A percentile compares a stretch with the other conserved stretches of the same genome.
These are phyloP conservation scores for Vitis hybrid DNA, from an alignment of 177 flowering plant species.

Conservation along the genomic window DNA sequence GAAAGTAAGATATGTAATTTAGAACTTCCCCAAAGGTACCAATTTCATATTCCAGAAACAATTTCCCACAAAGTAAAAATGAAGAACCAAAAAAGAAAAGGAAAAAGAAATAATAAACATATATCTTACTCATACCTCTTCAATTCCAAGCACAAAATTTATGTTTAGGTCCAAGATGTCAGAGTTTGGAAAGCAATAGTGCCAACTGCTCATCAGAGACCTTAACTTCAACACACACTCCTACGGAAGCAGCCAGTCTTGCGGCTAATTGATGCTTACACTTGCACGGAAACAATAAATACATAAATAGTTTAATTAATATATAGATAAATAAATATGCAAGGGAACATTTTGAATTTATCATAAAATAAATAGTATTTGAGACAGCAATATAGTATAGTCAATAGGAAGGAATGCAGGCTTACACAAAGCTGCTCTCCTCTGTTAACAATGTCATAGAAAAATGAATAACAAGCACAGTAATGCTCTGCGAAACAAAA, in stretches of 20 bases:
- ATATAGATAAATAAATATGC: neutral
- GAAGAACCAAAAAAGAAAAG: neutral
- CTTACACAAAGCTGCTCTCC: constrained; percentile 93
- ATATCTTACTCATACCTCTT: constrained; percentile 14
- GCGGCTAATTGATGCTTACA: constrained; percentile 98
- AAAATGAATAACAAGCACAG: constrained; percentile 91
- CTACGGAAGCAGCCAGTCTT: constrained; percentile 70
- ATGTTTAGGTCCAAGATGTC: constrained; percentile 18
- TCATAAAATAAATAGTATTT: neutral
- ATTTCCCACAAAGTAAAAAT: neutral
- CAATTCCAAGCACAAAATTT: constrained; percentile 11
- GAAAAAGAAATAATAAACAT: neutral
- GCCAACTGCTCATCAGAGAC: constrained; percentile 90
- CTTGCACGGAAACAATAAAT: constrained; percentile 30
- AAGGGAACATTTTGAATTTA: neutral
- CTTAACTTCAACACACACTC: constrained; percentile 65
- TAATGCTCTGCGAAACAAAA: constrained; percentile 77
- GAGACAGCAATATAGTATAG: neutral
- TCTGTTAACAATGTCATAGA: constrained; percentile 80
- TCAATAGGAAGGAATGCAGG: neutral
- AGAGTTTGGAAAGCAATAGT: constrained; percentile 61
- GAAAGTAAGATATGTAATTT: too few species aligned
- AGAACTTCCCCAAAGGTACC: neutral
- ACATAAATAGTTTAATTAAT: neutral
- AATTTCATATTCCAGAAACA: neutral